These are phyloP conservation scores for Fusarium sp. DNA, from an alignment of 2,329 filamentous ascomycete species.

Conservation along the genomic window DNA sequence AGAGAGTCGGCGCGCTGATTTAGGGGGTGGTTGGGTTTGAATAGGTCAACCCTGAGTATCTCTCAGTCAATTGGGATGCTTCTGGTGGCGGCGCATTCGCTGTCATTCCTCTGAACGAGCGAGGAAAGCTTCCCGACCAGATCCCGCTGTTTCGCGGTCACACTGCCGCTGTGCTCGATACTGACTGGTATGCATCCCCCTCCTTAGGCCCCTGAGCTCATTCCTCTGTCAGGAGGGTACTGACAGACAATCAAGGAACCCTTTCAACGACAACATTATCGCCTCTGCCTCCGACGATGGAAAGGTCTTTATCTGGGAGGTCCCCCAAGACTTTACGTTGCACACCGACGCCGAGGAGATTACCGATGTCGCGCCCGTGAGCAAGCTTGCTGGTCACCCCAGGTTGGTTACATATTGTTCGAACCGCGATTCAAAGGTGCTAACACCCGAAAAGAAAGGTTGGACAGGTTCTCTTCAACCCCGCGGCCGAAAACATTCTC, in stretches of 20 bases:
- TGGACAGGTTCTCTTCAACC: constrained; percentile 97
- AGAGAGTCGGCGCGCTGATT: constrained; percentile 42
- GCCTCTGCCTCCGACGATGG: constrained; percentile 96
- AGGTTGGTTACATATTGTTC: constrained; percentile 64
- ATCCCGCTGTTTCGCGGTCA: constrained; percentile 96
- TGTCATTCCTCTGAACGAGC: constrained; percentile 90
- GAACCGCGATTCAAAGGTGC: constrained; percentile 7
- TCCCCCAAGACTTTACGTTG: constrained; percentile 87
- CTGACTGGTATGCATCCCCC: constrained; percentile 79
- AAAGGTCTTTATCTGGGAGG: constrained; percentile 97
- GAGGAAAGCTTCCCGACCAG: constrained; percentile 89
- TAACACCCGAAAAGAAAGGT: constrained; percentile 77
- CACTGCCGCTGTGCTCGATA: constrained; percentile 94
- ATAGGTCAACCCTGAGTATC: constrained; percentile 93
- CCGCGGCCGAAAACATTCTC: constrained; percentile 92
- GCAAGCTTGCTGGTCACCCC: constrained; percentile 86
- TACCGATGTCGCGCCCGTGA: constrained; percentile 81
- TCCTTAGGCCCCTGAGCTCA: constrained; percentile 13
- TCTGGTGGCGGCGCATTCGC: constrained; percentile 96
- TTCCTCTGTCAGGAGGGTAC: not conserved
- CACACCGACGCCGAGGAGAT: constrained; percentile 87
- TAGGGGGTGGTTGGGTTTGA: constrained; percentile 38
- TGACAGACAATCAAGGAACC: constrained; percentile 71
- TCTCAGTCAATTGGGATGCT: constrained; percentile 98
- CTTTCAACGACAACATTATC: constrained; percentile 93